These are phyloP conservation scores for Favolaschia claudopus DNA, from an alignment of 768 basidiomycete species.

Conservation along the genomic window DNA sequence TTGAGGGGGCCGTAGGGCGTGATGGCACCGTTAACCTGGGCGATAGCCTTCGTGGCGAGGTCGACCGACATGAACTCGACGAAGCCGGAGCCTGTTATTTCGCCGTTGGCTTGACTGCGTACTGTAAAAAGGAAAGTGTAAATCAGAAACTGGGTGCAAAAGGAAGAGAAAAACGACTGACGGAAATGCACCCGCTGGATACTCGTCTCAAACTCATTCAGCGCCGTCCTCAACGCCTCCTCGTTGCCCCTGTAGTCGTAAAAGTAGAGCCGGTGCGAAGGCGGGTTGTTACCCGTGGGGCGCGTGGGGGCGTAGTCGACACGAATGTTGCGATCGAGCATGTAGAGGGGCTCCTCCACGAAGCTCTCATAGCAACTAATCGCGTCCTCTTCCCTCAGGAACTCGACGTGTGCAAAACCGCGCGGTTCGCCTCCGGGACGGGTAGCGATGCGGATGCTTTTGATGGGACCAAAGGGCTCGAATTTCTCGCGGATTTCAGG, in stretches of 20 bases:
- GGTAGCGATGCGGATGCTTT: conserved; percentile 42
- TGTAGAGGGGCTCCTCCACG: conserved; percentile 53
- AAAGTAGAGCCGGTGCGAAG: conserved; percentile 42
- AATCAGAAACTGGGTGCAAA: no score
- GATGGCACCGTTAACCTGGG: conserved; percentile 46
- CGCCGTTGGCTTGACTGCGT: conserved; percentile 34
- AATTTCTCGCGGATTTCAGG: conserved; percentile 51
- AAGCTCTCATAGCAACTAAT: conserved; percentile 43
- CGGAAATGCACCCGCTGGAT: conserved; percentile 26
- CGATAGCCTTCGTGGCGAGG: conserved; percentile 58
- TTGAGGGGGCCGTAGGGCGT: conserved; percentile 46
- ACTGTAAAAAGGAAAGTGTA: background rate
- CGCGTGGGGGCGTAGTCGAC: conserved; percentile 46
- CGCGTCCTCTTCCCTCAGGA: conserved; percentile 45
- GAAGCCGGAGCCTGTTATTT: no score
- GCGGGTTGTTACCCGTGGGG: conserved; percentile 12
- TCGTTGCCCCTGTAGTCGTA: conserved; percentile 34
- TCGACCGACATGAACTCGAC: no score
- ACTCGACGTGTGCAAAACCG: conserved; percentile 58
- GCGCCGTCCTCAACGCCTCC: conserved; percentile 32
- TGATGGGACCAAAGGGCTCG: conserved; percentile 50
- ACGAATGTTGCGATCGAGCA: conserved; percentile 53
- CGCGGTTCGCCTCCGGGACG: conserved; percentile 44
- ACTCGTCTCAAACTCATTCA: conserved; percentile 30
- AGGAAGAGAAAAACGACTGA: conserved; percentile 1